phyloP scores from a whole-genome alignment of 345 rosid genomes.

The Salix suchowensis region DNA sequence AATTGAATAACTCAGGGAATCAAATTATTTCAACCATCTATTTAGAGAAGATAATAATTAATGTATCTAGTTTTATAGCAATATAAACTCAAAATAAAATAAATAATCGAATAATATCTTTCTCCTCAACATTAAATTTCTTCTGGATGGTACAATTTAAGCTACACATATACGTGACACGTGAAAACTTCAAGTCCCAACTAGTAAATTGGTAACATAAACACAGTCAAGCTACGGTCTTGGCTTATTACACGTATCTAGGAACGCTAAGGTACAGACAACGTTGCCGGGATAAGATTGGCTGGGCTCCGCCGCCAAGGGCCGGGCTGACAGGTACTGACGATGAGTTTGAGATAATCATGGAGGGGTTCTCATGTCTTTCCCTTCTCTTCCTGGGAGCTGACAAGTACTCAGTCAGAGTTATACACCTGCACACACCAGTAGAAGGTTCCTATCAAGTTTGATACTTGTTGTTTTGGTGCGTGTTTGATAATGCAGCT shows the following conservation, averaged over 20 bases:
- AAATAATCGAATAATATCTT: too few relatives aligned
- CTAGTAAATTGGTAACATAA: neutral
- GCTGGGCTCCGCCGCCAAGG: constrained; percentile 4
- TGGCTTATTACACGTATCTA: neutral
- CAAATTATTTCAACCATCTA: too few relatives aligned
- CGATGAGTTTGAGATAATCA: neutral
- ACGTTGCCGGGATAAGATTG: neutral
- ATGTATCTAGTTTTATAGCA: too few relatives aligned
- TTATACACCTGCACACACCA: too few relatives aligned
- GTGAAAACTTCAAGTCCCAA: constrained; percentile 10
- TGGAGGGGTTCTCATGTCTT: neutral
- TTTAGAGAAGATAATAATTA: too few relatives aligned
- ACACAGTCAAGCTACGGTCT: neutral
- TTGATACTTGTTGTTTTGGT: too few relatives aligned
- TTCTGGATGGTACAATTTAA: neutral
- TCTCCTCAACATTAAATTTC: too few relatives aligned
- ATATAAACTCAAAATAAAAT: too few relatives aligned
- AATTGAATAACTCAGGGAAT: too few relatives aligned
- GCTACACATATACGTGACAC: neutral
- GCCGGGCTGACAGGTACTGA: neutral
- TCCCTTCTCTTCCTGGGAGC: neutral
- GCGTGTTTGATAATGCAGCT: too few relatives aligned
- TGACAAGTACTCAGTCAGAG: too few relatives aligned
- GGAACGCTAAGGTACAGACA: neutral
- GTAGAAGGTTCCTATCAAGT: too few relatives aligned